Base-by-base conservation (phyloP, 2,329 filamentous ascomycete genomes). In the Penicillium sp. region DNA sequence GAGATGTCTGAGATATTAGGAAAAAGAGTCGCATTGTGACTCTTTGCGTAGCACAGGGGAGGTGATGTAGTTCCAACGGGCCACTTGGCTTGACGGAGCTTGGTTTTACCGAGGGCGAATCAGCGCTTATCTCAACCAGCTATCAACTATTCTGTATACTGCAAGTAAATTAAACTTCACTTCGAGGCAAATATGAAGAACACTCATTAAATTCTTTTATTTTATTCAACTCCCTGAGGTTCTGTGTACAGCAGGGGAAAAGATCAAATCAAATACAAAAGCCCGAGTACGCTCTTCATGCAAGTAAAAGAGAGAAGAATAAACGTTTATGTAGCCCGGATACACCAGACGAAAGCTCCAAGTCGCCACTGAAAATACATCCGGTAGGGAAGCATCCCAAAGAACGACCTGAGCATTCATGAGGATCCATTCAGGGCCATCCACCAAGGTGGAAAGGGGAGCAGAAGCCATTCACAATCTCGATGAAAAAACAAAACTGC, bases 1-100 rank as follows among this genome's bases (percentile, higher is more conserved):
- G 31, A 67, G 55, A 59, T 64, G 21, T 62, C 51, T 55, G 31
- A 50, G 43, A 60, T 21, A 53, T 53, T 9, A 19, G n/a, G 31
- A 65, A 53, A 65, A 56, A 69, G 66, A 68, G 61, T 69, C 66
- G 69, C 71, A 74, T 74, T 65, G 70, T 71, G 72, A 69, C 68
- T 56, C 58, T 50, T 50, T 37, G 21, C 31, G 44, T 37, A 49
- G 43, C 39, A 52, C 48, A 45, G 52, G 42, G 46, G 21, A 49
- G 45, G 62, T 62, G 61, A 64, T 64, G 65, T 65, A 60, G 62
- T 57, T 61, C 53, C 58, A 66, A 71, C 65, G 65, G 71, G 71
- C 71, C 72, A 74, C 72, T 71, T 74, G 71, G 68, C 71, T 65
- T 65, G 59, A 69, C 70, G 71, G 71, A 72, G 69, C 62, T 73